Conservation (phyloP, 2,329 filamentous ascomycete genomes). For the Periglandula ipomoeae region DNA sequence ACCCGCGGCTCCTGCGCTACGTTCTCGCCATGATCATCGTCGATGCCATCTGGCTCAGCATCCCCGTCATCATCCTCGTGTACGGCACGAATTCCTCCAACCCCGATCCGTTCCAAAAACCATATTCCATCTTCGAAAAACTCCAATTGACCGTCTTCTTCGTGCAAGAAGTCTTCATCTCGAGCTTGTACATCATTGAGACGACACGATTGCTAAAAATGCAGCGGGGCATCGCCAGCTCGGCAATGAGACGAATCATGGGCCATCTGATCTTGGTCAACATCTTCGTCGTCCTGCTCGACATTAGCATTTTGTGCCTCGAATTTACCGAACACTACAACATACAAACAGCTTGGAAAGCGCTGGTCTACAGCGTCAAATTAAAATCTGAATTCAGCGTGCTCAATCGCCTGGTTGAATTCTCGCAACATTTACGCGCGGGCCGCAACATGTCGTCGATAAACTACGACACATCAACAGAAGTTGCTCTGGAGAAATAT, state of each 20-base stretch:
- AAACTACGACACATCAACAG: background rate
- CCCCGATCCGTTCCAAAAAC: conserved; percentile 12
- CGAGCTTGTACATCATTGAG: conserved; percentile 42
- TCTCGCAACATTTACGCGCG: conserved; percentile 17
- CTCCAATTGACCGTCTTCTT: conserved; percentile 47
- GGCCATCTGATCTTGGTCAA: conserved; percentile 31
- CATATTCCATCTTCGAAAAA: conserved; percentile 40
- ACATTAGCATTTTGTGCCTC: conserved; percentile 25
- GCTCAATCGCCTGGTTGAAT: conserved; percentile 24
- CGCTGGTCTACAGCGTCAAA: conserved; percentile 26
- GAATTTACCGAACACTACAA: conserved; percentile 22
- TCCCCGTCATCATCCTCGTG: conserved; percentile 45
- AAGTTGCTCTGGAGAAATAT: conserved; percentile 4
- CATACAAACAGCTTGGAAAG: conserved; percentile 25
- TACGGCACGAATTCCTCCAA: conserved; percentile 36
- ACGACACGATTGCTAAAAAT: conserved; percentile 37
- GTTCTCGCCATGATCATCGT: conserved; percentile 49
- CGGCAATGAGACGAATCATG: conserved; percentile 10
- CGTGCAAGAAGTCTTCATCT: conserved; percentile 45
- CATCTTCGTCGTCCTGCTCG: conserved; percentile 32
- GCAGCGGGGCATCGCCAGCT: conserved; percentile 22
- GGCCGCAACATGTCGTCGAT: background rate
- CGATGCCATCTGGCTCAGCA: conserved; percentile 42
- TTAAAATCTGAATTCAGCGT: conserved; percentile 28
- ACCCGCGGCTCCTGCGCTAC: conserved; percentile 35